Percentiles rank a stretch among this genome's conserved stretches.
These are phyloP conservation scores for Aspergillus persii DNA, from an alignment of 2,329 filamentous ascomycete species.

Conservation along the genomic window DNA sequence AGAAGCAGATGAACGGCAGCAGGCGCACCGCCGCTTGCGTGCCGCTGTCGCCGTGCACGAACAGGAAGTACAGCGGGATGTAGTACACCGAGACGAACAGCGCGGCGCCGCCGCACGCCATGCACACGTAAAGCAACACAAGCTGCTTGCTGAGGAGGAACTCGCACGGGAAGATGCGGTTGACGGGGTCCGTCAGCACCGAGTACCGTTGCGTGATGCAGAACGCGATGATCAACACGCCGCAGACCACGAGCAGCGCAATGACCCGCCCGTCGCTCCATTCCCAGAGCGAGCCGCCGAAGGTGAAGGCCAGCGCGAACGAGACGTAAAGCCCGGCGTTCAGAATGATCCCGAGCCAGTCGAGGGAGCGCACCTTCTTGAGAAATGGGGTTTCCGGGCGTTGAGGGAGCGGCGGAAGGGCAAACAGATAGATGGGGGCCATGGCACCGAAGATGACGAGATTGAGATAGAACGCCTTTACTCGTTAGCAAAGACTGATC, in stretches of 20 bases:
- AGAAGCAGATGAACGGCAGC: slow-evolving; percentile 25
- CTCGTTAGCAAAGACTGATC: not conserved
- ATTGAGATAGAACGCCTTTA: slow-evolving; percentile 53
- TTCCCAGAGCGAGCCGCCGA: slow-evolving; percentile 48
- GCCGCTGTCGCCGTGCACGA: slow-evolving; percentile 44
- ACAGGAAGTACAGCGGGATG: slow-evolving; percentile 56
- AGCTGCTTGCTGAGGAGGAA: slow-evolving; percentile 41
- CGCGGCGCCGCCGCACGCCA: slow-evolving; percentile 22
- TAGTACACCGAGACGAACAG: slow-evolving; percentile 49
- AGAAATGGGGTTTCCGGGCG: slow-evolving; percentile 16
- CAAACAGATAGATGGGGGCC: slow-evolving; percentile 43
- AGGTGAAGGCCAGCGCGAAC: slow-evolving; percentile 49
- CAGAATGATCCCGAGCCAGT: slow-evolving; percentile 46
- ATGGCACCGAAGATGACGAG: slow-evolving; percentile 45
- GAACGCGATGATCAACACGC: slow-evolving; percentile 46
- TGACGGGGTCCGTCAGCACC: slow-evolving; percentile 43
- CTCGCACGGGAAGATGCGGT: slow-evolving; percentile 50
- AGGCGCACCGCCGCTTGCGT: slow-evolving; percentile 30
- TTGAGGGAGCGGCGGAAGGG: slow-evolving; percentile 33
- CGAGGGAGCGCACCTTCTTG: slow-evolving; percentile 14
- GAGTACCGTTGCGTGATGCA: slow-evolving; percentile 43
- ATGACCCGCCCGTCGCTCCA: slow-evolving; percentile 51
- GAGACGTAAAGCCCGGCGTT: slow-evolving; percentile 39
- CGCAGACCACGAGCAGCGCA: slow-evolving; percentile 47
- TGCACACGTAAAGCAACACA: slow-evolving; percentile 45